These are phyloP conservation scores for Cyberlindnera mississippiensis DNA, from an alignment of 805 yeast genomes.

Conservation along the genomic window DNA sequence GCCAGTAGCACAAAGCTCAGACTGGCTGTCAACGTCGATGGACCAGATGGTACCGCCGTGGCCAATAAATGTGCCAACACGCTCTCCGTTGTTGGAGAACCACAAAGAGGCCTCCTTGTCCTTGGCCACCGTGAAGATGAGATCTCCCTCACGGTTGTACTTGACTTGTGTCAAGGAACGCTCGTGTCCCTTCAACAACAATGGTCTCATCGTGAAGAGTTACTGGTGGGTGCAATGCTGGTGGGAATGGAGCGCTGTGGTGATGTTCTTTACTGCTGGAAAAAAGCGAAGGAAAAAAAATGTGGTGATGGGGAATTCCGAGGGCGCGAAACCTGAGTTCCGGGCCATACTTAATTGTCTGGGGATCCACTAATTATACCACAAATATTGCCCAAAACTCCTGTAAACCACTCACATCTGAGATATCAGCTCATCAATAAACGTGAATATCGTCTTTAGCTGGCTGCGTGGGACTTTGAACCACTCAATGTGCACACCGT, in stretches of 20 bases:
- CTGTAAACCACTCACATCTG: background rate
- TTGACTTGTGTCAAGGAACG: slow-evolving; percentile 97
- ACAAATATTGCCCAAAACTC: too few species aligned
- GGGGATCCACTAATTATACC: too few species aligned
- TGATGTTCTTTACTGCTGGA: background rate
- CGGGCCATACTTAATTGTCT: slow-evolving; percentile 1
- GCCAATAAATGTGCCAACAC: slow-evolving; percentile 86
- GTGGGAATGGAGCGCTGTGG: background rate
- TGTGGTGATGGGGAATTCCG: background rate
- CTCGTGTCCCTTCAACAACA: slow-evolving; percentile 87
- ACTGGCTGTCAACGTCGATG: slow-evolving; percentile 72
- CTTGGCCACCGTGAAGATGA: slow-evolving; percentile 87
- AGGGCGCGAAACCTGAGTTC: slow-evolving; percentile 1
- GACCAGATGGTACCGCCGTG: slow-evolving; percentile 96
- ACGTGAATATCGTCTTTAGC: slow-evolving; percentile 9
- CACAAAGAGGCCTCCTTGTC: slow-evolving; percentile 88
- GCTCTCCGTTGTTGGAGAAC: slow-evolving; percentile 94
- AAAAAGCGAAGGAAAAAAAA: slow-evolving; percentile 2
- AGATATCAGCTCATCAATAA: slow-evolving; percentile 15
- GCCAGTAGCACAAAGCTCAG: slow-evolving; percentile 78
- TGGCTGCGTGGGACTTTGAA: slow-evolving; percentile 21
- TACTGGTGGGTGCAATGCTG: too few species aligned
- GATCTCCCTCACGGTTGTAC: slow-evolving; percentile 93
- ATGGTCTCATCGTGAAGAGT: slow-evolving; percentile 66
- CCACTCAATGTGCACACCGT: slow-evolving; percentile 27